Conservation (phyloP, 345 rosid species). For the Viola odorata region DNA sequence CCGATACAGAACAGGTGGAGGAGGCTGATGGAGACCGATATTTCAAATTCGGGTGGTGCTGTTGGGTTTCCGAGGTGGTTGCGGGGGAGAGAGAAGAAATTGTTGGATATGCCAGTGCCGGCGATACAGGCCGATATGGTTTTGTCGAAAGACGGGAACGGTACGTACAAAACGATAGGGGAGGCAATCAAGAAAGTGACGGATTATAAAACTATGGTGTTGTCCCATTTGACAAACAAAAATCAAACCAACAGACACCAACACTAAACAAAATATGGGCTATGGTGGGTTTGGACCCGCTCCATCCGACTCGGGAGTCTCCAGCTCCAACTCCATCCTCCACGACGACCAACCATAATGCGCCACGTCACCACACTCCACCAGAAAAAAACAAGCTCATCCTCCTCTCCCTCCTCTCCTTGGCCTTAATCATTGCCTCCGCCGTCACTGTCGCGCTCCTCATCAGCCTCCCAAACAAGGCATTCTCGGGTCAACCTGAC, state of each 20-base stretch:
- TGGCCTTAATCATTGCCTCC: slow-evolving; percentile 50
- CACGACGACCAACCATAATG: slow-evolving; percentile 4
- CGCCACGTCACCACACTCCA: slow-evolving; percentile 1
- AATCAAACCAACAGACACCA: no score
- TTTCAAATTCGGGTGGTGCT: slow-evolving; percentile 5
- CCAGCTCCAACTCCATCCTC: background rate
- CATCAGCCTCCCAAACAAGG: slow-evolving; percentile 28
- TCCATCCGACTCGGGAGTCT: slow-evolving; percentile 11
- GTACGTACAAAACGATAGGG: slow-evolving; percentile 68
- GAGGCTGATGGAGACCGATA: slow-evolving; percentile 28
- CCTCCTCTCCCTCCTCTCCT: slow-evolving; percentile 35
- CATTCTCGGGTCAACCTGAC: slow-evolving; percentile 6
- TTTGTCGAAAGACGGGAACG: slow-evolving; percentile 80
- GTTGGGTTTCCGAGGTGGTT: slow-evolving; percentile 62
- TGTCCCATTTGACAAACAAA: background rate
- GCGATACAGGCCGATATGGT: slow-evolving; percentile 73
- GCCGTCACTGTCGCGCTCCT: slow-evolving; percentile 44
- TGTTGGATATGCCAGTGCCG: slow-evolving; percentile 47
- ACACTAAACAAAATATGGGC: background rate
- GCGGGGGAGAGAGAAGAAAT: slow-evolving; percentile 48
- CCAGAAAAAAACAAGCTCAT: slow-evolving; percentile 33
- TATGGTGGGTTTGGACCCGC: slow-evolving; percentile 26
- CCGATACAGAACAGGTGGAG: slow-evolving; percentile 83
- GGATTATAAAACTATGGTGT: slow-evolving; percentile 29
- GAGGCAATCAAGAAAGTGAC: slow-evolving; percentile 93